phyloP scores from a whole-genome alignment of 108 stramenopile species.

The Cyclotella kingstonii region DNA sequence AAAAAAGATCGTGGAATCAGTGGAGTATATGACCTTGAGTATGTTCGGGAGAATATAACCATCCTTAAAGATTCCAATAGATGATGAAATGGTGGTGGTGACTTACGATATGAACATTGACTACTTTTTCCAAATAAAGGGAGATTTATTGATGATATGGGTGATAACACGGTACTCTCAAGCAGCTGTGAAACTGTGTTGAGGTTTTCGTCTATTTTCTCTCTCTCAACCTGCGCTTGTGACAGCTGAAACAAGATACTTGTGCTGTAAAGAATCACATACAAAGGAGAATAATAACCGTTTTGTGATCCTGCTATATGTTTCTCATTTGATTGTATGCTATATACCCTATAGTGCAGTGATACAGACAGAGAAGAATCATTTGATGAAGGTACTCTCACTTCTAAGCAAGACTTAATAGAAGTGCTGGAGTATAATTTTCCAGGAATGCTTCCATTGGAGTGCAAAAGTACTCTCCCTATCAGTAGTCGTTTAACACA shows the following conservation, averaged over 20 bases:
- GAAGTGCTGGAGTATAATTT: neutral
- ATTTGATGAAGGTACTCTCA: slow-evolving; percentile 10
- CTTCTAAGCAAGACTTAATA: neutral
- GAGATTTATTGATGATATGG: neutral
- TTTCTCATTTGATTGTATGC: slow-evolving; percentile 11
- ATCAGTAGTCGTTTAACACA: slow-evolving; percentile 39
- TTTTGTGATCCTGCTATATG: neutral
- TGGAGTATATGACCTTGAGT: neutral
- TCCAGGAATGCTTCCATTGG: neutral
- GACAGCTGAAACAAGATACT: slow-evolving; percentile 29
- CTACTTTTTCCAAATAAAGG: neutral
- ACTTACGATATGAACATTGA: neutral
- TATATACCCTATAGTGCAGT: slow-evolving; percentile 2
- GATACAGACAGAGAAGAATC: neutral
- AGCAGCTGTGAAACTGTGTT: neutral
- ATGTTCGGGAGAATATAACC: neutral
- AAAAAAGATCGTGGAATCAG: slow-evolving; percentile 50
- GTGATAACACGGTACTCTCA: neutral
- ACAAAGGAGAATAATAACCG: neutral
- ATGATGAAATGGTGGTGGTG: slow-evolving; percentile 19
- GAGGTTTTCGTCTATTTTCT: neutral
- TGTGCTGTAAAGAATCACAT: slow-evolving; percentile 41
- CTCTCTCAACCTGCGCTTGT: neutral
- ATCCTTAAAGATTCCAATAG: slow-evolving; percentile 24
- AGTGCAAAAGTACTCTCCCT: slow-evolving; percentile 17